phyloP scores from a whole-genome alignment of 192 early-diverging fungal genomes.

The Coemansia sp. region DNA sequence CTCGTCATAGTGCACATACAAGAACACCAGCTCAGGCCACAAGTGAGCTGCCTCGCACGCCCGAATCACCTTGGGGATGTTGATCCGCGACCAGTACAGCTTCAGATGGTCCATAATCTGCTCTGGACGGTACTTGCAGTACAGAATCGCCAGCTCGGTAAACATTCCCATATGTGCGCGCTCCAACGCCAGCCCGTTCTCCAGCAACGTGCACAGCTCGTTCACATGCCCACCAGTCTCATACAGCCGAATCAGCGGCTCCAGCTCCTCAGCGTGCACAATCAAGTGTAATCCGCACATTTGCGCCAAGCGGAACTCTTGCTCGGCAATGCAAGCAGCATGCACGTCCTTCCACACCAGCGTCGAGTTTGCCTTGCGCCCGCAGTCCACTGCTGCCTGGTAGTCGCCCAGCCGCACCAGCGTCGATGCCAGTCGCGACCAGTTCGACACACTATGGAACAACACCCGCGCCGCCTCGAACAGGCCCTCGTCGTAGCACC shows the following conservation, averaged over 20 bases:
- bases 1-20: conserved; percentile 99
- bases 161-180: conserved; percentile 99
- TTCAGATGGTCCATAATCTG: conserved; percentile 97
- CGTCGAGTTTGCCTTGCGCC: conserved; percentile 96
- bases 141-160: conserved; percentile 96
- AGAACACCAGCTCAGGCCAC: conserved; percentile 96
- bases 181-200: conserved; percentile 93
- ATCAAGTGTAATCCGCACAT: conserved; percentile 96
- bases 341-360: conserved; percentile 99
- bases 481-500: conserved; percentile 89
- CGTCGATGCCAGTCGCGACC: conserved; percentile 94
- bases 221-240: conserved; percentile 87
- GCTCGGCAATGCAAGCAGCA: conserved; percentile 89
- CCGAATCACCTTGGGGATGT: conserved; percentile 98
- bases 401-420: conserved; percentile 94
- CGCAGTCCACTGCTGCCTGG: conserved; percentile 95
- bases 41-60: conserved; percentile 90
- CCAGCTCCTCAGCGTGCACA: conserved; percentile 96
- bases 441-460: conserved; percentile 96
- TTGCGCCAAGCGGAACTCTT: conserved; percentile 96
- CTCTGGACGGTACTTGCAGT: conserved; percentile 94
- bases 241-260: conserved; percentile 82
- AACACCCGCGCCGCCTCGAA: conserved; percentile 93
- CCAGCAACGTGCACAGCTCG: conserved; percentile 86
- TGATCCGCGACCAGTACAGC: conserved; percentile 95